A percentile compares a stretch with the other conserved stretches of the same genome.
Evolutionary conservation across 768 basidiomycete species (phyloP).

Genomic region (Botryobasidium botryosum): DNA sequence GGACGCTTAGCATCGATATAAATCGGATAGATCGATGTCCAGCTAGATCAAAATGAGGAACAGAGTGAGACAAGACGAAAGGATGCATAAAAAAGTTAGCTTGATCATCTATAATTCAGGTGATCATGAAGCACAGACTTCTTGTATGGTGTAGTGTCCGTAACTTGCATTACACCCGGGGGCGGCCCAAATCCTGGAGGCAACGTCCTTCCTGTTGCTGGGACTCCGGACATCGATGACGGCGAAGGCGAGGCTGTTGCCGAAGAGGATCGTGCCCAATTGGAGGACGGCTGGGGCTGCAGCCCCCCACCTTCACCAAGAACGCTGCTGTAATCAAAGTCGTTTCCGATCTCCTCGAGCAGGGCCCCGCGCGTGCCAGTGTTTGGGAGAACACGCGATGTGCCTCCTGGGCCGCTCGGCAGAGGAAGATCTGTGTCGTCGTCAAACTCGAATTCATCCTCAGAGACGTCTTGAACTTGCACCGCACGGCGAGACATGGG

Average conservation of each 20-base stretch:
- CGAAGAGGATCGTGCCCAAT: too few relatives aligned
- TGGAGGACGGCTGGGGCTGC: too few relatives aligned
- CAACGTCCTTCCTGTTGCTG: background rate
- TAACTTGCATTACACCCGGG: slow-evolving; percentile 14
- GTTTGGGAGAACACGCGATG: slow-evolving; percentile 32
- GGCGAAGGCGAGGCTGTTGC: background rate
- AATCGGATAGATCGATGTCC: slow-evolving; percentile 93
- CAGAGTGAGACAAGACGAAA: background rate
- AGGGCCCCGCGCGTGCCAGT: slow-evolving; percentile 57
- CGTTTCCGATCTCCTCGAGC: slow-evolving; percentile 60
- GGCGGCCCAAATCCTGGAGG: background rate
- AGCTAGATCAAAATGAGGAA: slow-evolving; percentile 33
- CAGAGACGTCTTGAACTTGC: slow-evolving; percentile 2
- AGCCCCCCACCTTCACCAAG: too few relatives aligned
- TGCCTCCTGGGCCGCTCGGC: slow-evolving; percentile 31
- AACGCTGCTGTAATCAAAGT: too few relatives aligned
- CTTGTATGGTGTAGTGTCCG: slow-evolving; percentile 73
- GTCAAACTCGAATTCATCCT: slow-evolving; percentile 45
- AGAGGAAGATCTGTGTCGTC: slow-evolving; percentile 87
- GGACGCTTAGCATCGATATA: slow-evolving; percentile 93
- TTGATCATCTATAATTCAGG: background rate
- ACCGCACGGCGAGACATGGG: slow-evolving; percentile 44
- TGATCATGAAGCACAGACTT: slow-evolving; percentile 30
- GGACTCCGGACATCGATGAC: background rate
- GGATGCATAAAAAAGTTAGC: background rate